Conservation (phyloP, 306 rosid species). For the Herpetospermum pedunculosum region DNA sequence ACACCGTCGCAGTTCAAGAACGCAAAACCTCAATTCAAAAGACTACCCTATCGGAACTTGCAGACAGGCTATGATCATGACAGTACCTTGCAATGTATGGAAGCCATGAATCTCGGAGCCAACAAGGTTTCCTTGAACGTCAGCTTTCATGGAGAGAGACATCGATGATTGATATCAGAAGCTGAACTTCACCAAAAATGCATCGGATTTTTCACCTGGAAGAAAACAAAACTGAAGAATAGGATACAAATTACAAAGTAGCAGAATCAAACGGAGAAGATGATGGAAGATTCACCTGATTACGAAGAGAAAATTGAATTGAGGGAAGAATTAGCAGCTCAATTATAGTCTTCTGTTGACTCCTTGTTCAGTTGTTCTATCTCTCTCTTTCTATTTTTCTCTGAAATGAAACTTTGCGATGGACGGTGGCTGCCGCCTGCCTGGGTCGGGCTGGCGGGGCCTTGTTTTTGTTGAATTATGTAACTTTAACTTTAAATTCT, state of each 20-base stretch:
- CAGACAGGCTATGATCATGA: not conserved
- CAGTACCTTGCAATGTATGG: constrained; percentile 71
- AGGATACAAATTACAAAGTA: not conserved
- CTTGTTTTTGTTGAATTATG: not conserved
- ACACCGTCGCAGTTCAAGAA: not conserved
- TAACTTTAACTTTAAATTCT: too few species aligned
- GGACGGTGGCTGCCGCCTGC: constrained; percentile 3
- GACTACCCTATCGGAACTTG: not conserved
- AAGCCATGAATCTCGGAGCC: constrained; percentile 93
- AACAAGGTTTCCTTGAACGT: constrained; percentile 30
- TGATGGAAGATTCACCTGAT: not conserved
- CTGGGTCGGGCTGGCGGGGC: constrained; percentile 7
- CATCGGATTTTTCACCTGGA: constrained; percentile 7
- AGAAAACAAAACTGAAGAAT: not conserved
- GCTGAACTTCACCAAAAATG: constrained; percentile 8
- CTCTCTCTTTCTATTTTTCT: not conserved
- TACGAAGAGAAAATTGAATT: not conserved
- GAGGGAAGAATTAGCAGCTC: not conserved
- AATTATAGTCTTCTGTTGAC: not conserved
- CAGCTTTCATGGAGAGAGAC: constrained; percentile 29
- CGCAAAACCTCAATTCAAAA: not conserved
- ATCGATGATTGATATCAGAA: constrained; percentile 10
- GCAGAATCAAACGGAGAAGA: not conserved
- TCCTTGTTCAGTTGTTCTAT: not conserved
- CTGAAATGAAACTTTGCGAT: not conserved